Evolutionary conservation across 495 filamentous ascomycete genomes (phyloP).

Genomic region (Lasiosphaeria miniovina): DNA sequence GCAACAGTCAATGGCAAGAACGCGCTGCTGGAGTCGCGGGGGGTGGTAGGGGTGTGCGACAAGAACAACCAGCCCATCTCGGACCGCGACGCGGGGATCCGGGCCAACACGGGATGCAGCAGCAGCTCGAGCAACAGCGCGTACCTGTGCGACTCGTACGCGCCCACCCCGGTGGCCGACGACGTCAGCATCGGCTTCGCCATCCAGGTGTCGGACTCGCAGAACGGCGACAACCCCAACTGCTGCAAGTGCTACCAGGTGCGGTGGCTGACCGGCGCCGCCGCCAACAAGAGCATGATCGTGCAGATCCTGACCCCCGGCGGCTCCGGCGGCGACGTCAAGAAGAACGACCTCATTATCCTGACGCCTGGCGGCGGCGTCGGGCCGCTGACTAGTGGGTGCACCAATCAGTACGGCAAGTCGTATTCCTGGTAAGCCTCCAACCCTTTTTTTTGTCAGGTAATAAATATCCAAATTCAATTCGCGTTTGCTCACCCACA

Average conservation of each 20-base stretch:
- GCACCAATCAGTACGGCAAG: conserved; percentile 40
- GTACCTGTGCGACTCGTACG: conserved; percentile 49
- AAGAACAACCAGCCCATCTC: conserved; percentile 38
- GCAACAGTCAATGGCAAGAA: conserved; percentile 6
- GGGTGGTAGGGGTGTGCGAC: conserved; percentile 44
- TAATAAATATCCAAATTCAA: background rate
- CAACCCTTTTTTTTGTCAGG: too few species aligned
- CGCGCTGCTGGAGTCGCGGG: conserved; percentile 13
- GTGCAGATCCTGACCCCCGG: conserved; percentile 56
- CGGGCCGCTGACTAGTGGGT: conserved; percentile 43
- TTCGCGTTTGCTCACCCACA: background rate
- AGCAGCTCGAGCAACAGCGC: conserved; percentile 32
- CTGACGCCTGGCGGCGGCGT: conserved; percentile 53
- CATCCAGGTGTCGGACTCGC: conserved; percentile 36
- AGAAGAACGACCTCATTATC: conserved; percentile 49
- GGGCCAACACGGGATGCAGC: conserved; percentile 23
- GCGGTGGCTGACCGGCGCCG: conserved; percentile 20
- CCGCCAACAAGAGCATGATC: conserved; percentile 49
- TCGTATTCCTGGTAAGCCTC: conserved; percentile 16
- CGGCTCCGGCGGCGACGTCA: conserved; percentile 37
- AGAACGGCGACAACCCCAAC: conserved; percentile 26
- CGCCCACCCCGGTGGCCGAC: conserved; percentile 43
- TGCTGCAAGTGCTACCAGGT: conserved; percentile 51
- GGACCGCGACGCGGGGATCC: conserved; percentile 8
- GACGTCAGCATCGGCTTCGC: conserved; percentile 49